Conservation (phyloP, 768 basidiomycete species). For the Termitomyces sp. region DNA sequence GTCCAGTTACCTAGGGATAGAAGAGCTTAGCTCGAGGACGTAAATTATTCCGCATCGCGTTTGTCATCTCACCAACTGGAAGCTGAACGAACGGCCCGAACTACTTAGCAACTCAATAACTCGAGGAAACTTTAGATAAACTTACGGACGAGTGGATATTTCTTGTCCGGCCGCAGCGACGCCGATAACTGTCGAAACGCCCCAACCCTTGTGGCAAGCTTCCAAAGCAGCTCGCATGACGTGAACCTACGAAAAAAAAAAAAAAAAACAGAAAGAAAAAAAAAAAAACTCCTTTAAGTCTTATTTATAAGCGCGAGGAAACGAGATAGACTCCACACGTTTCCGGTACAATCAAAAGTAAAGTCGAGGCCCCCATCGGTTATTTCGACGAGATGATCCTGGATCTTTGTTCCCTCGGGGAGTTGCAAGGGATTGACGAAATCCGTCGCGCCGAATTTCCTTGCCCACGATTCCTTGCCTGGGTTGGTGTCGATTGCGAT, state of each 20-base stretch:
- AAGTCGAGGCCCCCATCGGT: constrained; percentile 97
- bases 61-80: constrained; percentile 41
- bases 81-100: constrained; percentile 23
- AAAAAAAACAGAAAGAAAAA: neutral
- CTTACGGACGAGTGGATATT: constrained; percentile 83
- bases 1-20: constrained; percentile 66
- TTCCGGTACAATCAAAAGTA: constrained; percentile 97
- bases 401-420: constrained; percentile 76
- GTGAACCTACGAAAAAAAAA: constrained; percentile 45
- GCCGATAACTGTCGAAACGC: constrained; percentile 91
- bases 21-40: neutral
- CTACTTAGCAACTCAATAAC: neutral
- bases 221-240: constrained; percentile 96
- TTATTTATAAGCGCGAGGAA: neutral
- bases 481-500: constrained; percentile 92
- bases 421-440: constrained; percentile 81
- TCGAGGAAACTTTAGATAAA: constrained; percentile 1
- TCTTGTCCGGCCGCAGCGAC: constrained; percentile 97
- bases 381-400: constrained; percentile 84
- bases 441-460: constrained; percentile 91
- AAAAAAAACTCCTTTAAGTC: too few relatives aligned
- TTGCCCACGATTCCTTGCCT: constrained; percentile 80
- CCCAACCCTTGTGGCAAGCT: constrained; percentile 99
- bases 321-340: constrained; percentile 30
- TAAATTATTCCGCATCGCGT: neutral